Percentiles rank a stretch among this genome's conserved stretches.
Evolutionary conservation across 768 basidiomycete genomes (phyloP).

Genomic region (Podaxis pistillaris): DNA sequence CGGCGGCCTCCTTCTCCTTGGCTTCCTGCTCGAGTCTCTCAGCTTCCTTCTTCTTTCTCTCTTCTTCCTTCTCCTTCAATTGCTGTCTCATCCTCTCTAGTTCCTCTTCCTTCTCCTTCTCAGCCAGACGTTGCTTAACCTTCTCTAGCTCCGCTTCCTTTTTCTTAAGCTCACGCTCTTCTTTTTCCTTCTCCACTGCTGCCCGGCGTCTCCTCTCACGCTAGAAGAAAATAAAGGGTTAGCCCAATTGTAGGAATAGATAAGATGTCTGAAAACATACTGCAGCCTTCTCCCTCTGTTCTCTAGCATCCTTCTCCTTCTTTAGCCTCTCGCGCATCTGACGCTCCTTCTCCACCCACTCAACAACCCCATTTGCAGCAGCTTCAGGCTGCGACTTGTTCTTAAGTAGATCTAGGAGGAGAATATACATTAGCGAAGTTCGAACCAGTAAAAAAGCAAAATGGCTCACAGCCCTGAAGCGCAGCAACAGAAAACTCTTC

Average conservation of each 20-base stretch:
- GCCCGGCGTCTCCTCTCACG: constrained; percentile 53
- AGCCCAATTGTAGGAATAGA: neutral
- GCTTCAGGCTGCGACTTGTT: constrained; percentile 82
- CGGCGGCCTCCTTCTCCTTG: constrained; percentile 21
- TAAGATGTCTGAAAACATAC: constrained; percentile 38
- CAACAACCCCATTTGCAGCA: constrained; percentile 62
- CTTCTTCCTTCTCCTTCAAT: constrained; percentile 43
- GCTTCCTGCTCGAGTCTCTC: constrained; percentile 26
- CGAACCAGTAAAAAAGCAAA: constrained; percentile 16
- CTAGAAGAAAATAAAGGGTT: constrained; percentile 21
- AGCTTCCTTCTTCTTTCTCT: constrained; percentile 28
- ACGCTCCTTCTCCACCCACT: constrained; percentile 76
- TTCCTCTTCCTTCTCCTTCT: constrained; percentile 52
- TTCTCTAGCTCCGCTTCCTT: constrained; percentile 59
- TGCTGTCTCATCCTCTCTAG: constrained; percentile 38
- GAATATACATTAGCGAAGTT: neutral
- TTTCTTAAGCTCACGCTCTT: constrained; percentile 63
- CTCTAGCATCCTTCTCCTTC: constrained; percentile 72
- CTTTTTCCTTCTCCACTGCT: constrained; percentile 54
- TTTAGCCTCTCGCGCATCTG: constrained; percentile 71
- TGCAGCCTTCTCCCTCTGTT: constrained; percentile 63
- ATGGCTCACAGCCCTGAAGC: constrained; percentile 81
- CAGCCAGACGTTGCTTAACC: constrained; percentile 47
- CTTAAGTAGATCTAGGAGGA: constrained; percentile 64
- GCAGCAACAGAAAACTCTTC: constrained; percentile 88